phyloP scores from a whole-genome alignment of 2,329 filamentous ascomycete genomes.

The Graphium sp. region DNA sequence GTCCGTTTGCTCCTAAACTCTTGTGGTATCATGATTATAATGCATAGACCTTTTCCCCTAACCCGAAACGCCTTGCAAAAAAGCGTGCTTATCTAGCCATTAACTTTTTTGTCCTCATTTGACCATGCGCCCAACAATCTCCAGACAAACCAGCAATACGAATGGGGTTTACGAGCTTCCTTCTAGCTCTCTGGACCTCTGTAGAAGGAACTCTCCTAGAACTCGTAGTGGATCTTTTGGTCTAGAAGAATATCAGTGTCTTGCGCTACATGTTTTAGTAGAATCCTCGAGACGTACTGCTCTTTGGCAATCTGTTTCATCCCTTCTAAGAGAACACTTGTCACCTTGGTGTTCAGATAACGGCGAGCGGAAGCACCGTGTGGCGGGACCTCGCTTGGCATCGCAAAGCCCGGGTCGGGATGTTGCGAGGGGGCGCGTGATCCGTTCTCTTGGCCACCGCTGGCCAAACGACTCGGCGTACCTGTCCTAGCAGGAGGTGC shows the following conservation, averaged over 20 bases:
- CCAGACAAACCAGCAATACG: too few species aligned
- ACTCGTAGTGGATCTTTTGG: constrained; percentile 52
- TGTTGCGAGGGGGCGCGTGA: constrained; percentile 41
- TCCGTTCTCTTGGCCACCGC: constrained; percentile 16
- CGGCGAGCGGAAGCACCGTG: constrained; percentile 51
- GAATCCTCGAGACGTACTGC: constrained; percentile 33
- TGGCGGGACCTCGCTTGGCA: constrained; percentile 22
- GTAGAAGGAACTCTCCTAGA: constrained; percentile 53
- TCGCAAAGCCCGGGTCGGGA: constrained; percentile 31
- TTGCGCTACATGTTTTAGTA: too few species aligned
- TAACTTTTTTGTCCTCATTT: constrained; percentile 1
- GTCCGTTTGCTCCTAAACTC: not conserved
- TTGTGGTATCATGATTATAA: constrained; percentile 1
- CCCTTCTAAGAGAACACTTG: constrained; percentile 50
- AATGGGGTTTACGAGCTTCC: too few species aligned
- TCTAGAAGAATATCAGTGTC: too few species aligned
- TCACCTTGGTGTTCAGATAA: constrained; percentile 58
- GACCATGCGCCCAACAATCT: not conserved
- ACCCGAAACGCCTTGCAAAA: not conserved
- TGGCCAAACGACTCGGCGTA: constrained; percentile 23
- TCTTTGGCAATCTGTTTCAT: constrained; percentile 59
- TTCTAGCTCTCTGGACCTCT: constrained; percentile 51
- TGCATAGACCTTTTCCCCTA: constrained; percentile 1
- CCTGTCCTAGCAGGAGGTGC: constrained; percentile 22
- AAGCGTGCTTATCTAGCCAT: not conserved